Evolutionary conservation across 148 eudicot genomes (phyloP).

Genomic region (Cornus suecica): DNA sequence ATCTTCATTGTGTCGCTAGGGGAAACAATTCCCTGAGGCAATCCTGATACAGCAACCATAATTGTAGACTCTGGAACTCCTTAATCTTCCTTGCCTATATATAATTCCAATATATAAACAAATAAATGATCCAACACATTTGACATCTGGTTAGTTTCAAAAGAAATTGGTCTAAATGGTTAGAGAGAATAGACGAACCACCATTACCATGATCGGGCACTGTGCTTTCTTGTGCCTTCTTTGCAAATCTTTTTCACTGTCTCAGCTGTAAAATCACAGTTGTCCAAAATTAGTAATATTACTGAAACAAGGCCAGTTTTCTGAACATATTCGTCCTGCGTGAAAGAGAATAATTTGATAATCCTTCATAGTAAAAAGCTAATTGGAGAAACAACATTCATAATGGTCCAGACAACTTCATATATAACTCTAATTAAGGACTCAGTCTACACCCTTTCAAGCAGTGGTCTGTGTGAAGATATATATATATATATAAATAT

Average conservation of each 20-base stretch:
- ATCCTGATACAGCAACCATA: not conserved
- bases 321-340: conserved; percentile 92
- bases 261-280: conserved; percentile 41
- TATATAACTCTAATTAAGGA: not conserved
- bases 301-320: conserved; percentile 55
- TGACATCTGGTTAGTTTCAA: not conserved
- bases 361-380: not conserved
- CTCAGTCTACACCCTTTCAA: not conserved
- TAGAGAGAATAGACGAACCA: conserved; percentile 11
- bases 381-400: not conserved
- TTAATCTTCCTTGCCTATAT: conserved; percentile 24
- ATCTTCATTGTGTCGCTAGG: not conserved
- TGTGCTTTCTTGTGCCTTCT: conserved; percentile 39
- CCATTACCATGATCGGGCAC: conserved; percentile 15
- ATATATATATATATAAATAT: conserved; percentile 17
- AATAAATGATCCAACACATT: not conserved
- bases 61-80: conserved; percentile 1
- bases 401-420: too few relatives aligned
- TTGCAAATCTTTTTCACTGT: conserved; percentile 23
- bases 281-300: conserved; percentile 5
- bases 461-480: too few relatives aligned
- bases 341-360: not conserved
- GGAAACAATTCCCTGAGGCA: not conserved
- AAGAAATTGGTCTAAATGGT: not conserved
- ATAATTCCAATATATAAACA: not conserved